A percentile compares a stretch with the other conserved stretches of the same genome.
These are phyloP conservation scores for Tricladium varicosporioides DNA, from an alignment of 2,329 filamentous ascomycete genomes.

Conservation along the genomic window DNA sequence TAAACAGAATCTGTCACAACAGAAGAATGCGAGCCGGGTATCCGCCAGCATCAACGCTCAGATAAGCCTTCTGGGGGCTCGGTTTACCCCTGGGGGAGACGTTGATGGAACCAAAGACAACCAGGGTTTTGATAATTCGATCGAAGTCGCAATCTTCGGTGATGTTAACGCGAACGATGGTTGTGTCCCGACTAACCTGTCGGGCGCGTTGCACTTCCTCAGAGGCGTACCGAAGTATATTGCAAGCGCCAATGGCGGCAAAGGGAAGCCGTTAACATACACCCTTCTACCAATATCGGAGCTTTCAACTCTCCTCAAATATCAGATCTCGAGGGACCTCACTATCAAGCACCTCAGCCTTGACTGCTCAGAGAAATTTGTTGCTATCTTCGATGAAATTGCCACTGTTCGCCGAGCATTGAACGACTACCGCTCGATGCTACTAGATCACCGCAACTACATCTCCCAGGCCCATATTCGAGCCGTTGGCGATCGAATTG, in stretches of 20 bases:
- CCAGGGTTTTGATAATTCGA: neutral
- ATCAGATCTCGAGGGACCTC: neutral
- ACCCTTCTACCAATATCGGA: constrained; percentile 26
- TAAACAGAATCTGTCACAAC: neutral
- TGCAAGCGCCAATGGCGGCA: constrained; percentile 17
- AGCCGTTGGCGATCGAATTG: neutral
- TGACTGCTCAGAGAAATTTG: neutral
- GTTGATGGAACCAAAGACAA: no score
- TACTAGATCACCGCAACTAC: neutral
- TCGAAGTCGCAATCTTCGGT: neutral
- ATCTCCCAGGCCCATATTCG: neutral
- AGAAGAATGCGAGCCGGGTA: neutral
- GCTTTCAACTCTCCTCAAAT: neutral
- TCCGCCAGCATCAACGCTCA: neutral
- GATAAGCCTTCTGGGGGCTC: neutral
- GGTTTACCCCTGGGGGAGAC: no score
- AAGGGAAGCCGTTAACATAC: constrained; percentile 22
- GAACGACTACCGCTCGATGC: neutral
- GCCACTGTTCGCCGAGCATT: neutral
- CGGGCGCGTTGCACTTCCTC: constrained; percentile 14
- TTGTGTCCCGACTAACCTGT: neutral
- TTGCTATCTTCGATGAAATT: neutral
- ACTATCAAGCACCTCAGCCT: neutral
- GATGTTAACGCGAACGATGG: neutral
- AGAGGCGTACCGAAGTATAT: constrained; percentile 19